Percentiles rank a stretch among this genome's conserved stretches.
Conservation (phyloP, 768 basidiomycete genomes). For the Terana coerulea region DNA sequence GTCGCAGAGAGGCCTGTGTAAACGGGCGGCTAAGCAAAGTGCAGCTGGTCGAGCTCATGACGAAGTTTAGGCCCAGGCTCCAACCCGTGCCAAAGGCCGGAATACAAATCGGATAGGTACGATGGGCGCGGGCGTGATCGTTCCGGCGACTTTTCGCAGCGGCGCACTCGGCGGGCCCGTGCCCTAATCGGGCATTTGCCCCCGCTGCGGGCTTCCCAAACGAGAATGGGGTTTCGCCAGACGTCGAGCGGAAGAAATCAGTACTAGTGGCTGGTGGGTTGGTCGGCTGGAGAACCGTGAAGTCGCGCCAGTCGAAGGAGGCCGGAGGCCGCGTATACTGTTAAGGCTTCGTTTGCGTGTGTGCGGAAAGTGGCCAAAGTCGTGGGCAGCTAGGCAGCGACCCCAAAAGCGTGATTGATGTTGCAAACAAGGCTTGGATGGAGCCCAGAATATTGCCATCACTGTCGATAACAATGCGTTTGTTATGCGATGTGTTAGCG, state of each 20-base stretch:
- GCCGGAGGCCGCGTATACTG: too few species aligned
- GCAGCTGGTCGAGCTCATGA: background rate
- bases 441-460: too few species aligned
- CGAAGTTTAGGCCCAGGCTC: background rate
- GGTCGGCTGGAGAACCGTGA: too few species aligned
- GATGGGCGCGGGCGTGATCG: slow-evolving; percentile 9
- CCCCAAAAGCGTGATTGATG: too few species aligned
- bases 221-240: background rate
- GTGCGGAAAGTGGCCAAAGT: too few species aligned
- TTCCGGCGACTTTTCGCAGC: slow-evolving; percentile 1
- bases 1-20: background rate
- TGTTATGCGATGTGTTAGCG: too few species aligned
- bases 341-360: too few species aligned
- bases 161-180: slow-evolving; percentile 9
- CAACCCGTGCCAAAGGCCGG: background rate
- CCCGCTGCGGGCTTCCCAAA: background rate
- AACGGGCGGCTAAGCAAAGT: background rate
- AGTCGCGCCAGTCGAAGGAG: too few species aligned
- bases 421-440: too few species aligned
- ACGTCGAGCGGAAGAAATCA: background rate
- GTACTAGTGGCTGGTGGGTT: too few species aligned
- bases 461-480: too few species aligned
- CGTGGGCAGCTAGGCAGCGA: too few species aligned
- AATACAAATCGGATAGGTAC: background rate
- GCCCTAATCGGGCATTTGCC: background rate